Evolutionary conservation across 148 eudicot genomes (phyloP).

Genomic region (Salicornia ramosissima): DNA sequence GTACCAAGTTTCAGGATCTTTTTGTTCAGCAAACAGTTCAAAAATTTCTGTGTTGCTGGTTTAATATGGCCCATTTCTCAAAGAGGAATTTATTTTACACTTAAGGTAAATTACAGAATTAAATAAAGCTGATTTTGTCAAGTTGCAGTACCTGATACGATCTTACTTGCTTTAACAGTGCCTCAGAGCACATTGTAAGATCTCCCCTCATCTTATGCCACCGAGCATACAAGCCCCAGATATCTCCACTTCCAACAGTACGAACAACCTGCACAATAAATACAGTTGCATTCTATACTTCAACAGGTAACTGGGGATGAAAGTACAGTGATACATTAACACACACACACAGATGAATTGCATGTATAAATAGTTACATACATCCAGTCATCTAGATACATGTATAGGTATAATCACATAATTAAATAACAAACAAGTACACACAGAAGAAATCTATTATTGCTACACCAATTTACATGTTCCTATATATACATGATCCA

Average conservation of each 20-base stretch:
- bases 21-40: too few relatives aligned
- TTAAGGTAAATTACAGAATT: background rate
- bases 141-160: conserved; percentile 58
- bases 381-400: background rate
- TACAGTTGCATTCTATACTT: background rate
- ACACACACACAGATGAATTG: background rate
- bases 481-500: too few relatives aligned
- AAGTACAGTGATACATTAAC: background rate
- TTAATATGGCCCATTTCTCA: too few relatives aligned
- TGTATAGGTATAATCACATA: too few relatives aligned
- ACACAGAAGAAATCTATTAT: too few relatives aligned
- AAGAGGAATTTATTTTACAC: too few relatives aligned
- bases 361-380: background rate
- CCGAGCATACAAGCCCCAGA: conserved; percentile 91
- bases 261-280: conserved; percentile 49
- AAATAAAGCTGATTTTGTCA: background rate
- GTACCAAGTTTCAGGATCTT: too few relatives aligned
- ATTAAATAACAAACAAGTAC: background rate
- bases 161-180: conserved; percentile 82
- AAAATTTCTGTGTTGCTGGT: too few relatives aligned
- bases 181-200: conserved; percentile 84
- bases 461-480: too few relatives aligned
- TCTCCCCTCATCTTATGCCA: conserved; percentile 91
- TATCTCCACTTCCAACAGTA: conserved; percentile 55
- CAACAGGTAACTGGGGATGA: background rate